phyloP scores from a whole-genome alignment of 768 basidiomycete species.

The Auriscalpium microsporum region DNA sequence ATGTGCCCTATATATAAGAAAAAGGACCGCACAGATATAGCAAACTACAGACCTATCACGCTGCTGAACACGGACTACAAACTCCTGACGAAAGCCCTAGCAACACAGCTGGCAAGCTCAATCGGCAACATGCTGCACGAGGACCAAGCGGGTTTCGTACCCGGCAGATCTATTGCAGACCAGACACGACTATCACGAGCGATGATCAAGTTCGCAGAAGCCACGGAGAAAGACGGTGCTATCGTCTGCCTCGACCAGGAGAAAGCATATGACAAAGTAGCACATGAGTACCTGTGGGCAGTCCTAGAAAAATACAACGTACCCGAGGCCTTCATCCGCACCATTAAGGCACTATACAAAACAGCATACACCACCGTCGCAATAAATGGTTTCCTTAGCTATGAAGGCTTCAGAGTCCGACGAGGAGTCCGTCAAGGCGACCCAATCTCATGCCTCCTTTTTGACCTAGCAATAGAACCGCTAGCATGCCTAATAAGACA shows the following conservation, averaged over 20 bases:
- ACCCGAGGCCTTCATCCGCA: not conserved
- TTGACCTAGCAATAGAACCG: not conserved
- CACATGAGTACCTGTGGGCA: conserved; percentile 9
- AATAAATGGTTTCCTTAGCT: not conserved
- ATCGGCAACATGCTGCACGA: no score
- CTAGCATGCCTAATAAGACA: not conserved
- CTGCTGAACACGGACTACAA: not conserved
- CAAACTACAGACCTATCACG: not conserved
- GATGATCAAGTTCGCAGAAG: conserved; percentile 3
- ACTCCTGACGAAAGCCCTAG: not conserved
- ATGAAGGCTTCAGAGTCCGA: not conserved
- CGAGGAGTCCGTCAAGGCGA: not conserved
- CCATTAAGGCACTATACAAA: not conserved
- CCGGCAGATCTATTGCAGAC: not conserved
- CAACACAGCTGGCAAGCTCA: not conserved
- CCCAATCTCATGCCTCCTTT: not conserved
- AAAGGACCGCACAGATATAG: not conserved
- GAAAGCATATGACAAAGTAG: conserved; percentile 9
- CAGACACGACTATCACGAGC: not conserved
- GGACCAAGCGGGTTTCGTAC: conserved; percentile 7
- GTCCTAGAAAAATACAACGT: not conserved
- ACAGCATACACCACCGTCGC: not conserved
- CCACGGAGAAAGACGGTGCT: not conserved
- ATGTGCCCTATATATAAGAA: conserved; percentile 1
- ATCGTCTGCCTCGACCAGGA: conserved; percentile 3